Base-by-base conservation (phyloP, 23 red algal species). In the Rhodosorus marinus region DNA sequence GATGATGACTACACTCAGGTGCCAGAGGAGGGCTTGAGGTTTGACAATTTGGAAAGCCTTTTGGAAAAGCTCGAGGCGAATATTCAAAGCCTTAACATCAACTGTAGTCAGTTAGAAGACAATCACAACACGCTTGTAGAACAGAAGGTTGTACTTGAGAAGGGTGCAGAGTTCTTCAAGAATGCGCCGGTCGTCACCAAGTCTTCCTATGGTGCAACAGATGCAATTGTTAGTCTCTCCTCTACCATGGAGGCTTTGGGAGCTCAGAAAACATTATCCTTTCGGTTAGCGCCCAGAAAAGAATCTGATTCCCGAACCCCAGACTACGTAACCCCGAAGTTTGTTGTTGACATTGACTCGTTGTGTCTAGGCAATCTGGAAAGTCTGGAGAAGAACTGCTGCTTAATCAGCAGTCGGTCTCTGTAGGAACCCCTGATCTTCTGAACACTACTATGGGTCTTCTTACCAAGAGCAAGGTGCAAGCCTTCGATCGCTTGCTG, bases 401-500 rank as follows among this genome's bases (percentile, higher is more conserved):
- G n/a, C n/a, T n/a, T n/a, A n/a, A n/a, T n/a, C n/a, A n/a, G n/a
- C n/a, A n/a, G n/a, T n/a, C n/a, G n/a, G n/a, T n/a, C n/a, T n/a
- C n/a, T n/a, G n/a, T n/a, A n/a, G n/a, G n/a, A n/a, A n/a, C n/a
- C n/a, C n/a, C n/a, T n/a, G n/a, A n/a, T n/a, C n/a, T n/a, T n/a
- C n/a, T n/a, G n/a, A n/a, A n/a, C n/a, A n/a, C n/a, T n/a, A n/a
- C n/a, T 33, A 46, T 55, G 21, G 75, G 75, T 24, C 64, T 81
- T 1, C 51, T 81, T 24, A 43, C 53, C 3, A 55, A 55, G 22
- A 31, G 29, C 15, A 64, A 63, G 24, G 71, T 72, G 11, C 33
- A 59, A 4, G 46, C 90, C 6, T 98, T 98, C 60, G 70, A 82
- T 59, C 70, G 90, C 21, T 54, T 98, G 26, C 51, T 98, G 3